These are phyloP conservation scores for Quercus bicolor DNA, from an alignment of 306 rosid species.

Conservation along the genomic window DNA sequence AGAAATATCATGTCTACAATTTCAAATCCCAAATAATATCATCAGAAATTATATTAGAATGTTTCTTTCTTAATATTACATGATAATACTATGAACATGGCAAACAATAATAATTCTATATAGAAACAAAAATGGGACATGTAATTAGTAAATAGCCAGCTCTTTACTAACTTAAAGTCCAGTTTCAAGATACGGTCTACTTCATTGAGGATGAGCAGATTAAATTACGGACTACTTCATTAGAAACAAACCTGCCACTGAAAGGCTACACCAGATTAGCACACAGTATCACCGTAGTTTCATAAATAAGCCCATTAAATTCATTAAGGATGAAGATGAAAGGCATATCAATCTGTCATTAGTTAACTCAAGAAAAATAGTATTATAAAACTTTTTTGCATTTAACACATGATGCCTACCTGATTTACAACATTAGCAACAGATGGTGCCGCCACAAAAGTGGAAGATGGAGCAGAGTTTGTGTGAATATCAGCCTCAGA, in stretches of 20 bases:
- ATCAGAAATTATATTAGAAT: not conserved
- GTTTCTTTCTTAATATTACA: no score
- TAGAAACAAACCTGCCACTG: not conserved
- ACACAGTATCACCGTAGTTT: not conserved
- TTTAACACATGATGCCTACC: constrained; percentile 34
- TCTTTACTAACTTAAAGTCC: not conserved
- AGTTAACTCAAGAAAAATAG: not conserved
- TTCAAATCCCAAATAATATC: not conserved
- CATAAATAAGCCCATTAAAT: not conserved
- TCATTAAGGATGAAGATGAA: not conserved
- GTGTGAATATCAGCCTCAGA: constrained; percentile 35
- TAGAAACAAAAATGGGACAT: not conserved
- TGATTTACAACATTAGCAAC: constrained; percentile 49
- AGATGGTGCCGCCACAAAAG: constrained; percentile 42
- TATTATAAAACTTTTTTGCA: not conserved
- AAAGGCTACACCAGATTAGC: not conserved
- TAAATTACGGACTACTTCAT: not conserved
- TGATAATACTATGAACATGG: not conserved
- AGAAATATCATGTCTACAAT: not conserved
- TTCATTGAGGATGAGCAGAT: no score
- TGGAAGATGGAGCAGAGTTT: constrained; percentile 39
- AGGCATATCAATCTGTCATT: not conserved
- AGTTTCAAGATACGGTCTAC: not conserved
- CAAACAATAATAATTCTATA: not conserved
- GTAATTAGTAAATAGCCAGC: not conserved